These are phyloP conservation scores for Wickerhamiella galacta DNA, from an alignment of 805 yeast species.

Conservation along the genomic window DNA sequence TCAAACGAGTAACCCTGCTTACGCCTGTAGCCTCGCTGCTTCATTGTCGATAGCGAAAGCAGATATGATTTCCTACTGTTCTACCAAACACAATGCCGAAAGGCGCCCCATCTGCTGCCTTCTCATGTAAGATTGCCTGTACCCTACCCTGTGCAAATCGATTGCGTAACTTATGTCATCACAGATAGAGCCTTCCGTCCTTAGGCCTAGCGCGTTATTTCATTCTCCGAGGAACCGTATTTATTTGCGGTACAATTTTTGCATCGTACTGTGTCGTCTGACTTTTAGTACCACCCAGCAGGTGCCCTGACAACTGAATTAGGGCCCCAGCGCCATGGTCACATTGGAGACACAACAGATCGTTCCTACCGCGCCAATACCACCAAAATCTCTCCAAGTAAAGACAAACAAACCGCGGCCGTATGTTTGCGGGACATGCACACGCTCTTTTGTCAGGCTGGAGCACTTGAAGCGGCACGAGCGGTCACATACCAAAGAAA, in stretches of 20 bases:
- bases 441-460: slow-evolving; percentile 86
- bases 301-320: neutral
- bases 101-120: too few relatives aligned
- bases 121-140: too few relatives aligned
- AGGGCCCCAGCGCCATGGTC: neutral
- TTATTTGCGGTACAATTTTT: neutral
- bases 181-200: too few relatives aligned
- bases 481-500: slow-evolving; percentile 86
- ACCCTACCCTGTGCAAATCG: too few relatives aligned
- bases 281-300: neutral
- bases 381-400: slow-evolving; percentile 66
- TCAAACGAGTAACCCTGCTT: too few relatives aligned
- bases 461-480: slow-evolving; percentile 92
- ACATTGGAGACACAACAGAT: neutral
- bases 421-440: slow-evolving; percentile 75
- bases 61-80: too few relatives aligned
- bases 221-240: too few relatives aligned
- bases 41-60: too few relatives aligned
- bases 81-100: too few relatives aligned
- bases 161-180: too few relatives aligned
- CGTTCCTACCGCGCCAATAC: slow-evolving; percentile 44
- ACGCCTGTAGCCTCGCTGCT: too few relatives aligned
- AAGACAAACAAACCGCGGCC: slow-evolving; percentile 92
- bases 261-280: neutral
- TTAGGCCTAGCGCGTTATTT: too few relatives aligned